phyloP scores from a whole-genome alignment of 805 yeast species.

The Spathaspora girioi region DNA sequence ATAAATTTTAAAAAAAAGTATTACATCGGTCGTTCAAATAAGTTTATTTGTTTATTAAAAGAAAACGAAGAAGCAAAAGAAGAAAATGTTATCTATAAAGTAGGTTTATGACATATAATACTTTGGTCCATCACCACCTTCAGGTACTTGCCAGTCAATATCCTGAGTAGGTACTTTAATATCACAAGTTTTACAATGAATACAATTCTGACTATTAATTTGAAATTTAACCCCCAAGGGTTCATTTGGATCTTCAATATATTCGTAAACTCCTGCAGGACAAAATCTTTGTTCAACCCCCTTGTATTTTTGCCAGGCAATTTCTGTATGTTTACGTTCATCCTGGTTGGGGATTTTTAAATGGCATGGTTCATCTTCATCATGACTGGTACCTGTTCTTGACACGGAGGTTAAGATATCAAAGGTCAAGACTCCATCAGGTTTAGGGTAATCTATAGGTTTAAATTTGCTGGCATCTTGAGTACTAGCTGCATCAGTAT shows the following conservation, averaged over 20 bases:
- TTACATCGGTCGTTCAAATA: background rate
- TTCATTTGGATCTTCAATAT: constrained; percentile 61
- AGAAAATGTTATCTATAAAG: background rate
- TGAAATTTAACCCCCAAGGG: constrained; percentile 75
- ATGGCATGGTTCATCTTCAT: constrained; percentile 91
- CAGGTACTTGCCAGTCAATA: constrained; percentile 95
- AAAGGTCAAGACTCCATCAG: constrained; percentile 89
- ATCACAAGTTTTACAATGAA: constrained; percentile 98
- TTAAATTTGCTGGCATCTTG: constrained; percentile 58
- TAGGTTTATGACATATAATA: constrained; percentile 66
- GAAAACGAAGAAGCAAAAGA: too few relatives aligned
- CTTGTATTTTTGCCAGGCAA: constrained; percentile 68
- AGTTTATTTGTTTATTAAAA: background rate
- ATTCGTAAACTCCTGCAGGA: constrained; percentile 98
- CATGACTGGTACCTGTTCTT: constrained; percentile 94
- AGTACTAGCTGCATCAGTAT: constrained; percentile 73
- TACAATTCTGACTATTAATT: constrained; percentile 95
- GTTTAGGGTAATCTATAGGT: constrained; percentile 89
- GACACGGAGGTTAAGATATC: constrained; percentile 93
- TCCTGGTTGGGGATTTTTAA: constrained; percentile 63
- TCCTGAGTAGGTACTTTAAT: constrained; percentile 95
- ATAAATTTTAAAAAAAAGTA: background rate
- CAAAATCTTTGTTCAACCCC: constrained; percentile 93
- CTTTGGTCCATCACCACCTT: constrained; percentile 98
- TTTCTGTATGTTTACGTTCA: constrained; percentile 59